These are phyloP conservation scores for Malassezia restricta DNA, from an alignment of 1,284 basidiomycete species.

Conservation along the genomic window DNA sequence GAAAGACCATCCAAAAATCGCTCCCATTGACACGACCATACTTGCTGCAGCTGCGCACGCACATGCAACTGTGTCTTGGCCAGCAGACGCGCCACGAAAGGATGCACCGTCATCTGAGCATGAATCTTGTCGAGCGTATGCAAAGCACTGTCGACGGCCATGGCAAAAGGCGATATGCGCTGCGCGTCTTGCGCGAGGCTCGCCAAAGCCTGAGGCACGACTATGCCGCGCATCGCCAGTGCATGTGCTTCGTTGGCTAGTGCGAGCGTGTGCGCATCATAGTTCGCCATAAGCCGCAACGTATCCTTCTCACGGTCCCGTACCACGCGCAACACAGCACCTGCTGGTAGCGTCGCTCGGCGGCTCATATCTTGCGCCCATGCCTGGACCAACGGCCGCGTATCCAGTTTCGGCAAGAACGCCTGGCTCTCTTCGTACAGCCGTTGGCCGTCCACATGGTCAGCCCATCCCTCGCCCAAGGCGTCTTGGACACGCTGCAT, in stretches of 20 bases:
- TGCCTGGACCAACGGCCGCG: slow-evolving; percentile 80
- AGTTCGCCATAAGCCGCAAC: slow-evolving; percentile 83
- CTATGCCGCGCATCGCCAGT: slow-evolving; percentile 85
- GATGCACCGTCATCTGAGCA: slow-evolving; percentile 67
- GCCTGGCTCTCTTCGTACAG: slow-evolving; percentile 79
- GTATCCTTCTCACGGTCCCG: slow-evolving; percentile 21
- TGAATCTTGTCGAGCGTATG: slow-evolving; percentile 89
- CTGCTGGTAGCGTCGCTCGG: slow-evolving; percentile 71
- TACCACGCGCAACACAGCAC: slow-evolving; percentile 83
- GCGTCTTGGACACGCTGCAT: slow-evolving; percentile 99
- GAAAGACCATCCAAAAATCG: slow-evolving; percentile 54
- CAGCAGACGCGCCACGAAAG: slow-evolving; percentile 71
- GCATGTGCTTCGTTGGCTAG: slow-evolving; percentile 97
- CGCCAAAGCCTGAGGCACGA: slow-evolving; percentile 81
- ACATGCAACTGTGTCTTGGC: slow-evolving; percentile 34
- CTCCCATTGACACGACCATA: slow-evolving; percentile 87
- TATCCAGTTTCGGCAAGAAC: slow-evolving; percentile 92
- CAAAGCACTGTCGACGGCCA: slow-evolving; percentile 86
- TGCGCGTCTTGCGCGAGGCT: slow-evolving; percentile 98
- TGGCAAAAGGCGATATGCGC: slow-evolving; percentile 92
- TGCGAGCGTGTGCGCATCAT: slow-evolving; percentile 93
- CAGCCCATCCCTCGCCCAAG: slow-evolving; percentile 93
- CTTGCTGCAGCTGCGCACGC: slow-evolving; percentile 27
- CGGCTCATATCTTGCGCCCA: slow-evolving; percentile 93
- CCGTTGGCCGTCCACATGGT: slow-evolving; percentile 96